Evolutionary conservation across 371 early-diverging fungal species (phyloP).

Genomic region (Funneliformis caledonium): DNA sequence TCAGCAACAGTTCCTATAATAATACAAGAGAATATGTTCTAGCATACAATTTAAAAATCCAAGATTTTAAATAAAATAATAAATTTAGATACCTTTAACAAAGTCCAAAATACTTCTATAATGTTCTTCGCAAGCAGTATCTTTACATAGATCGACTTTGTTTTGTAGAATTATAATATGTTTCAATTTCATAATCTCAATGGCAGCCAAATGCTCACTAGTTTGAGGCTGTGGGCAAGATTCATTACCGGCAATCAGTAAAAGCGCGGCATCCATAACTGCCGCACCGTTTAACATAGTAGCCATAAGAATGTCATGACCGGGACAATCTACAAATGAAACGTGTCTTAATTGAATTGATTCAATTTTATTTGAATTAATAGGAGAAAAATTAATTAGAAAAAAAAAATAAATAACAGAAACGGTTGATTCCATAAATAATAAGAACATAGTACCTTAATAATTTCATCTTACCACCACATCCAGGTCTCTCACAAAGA

Average conservation of each 20-base stretch:
- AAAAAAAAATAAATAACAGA: conserved; percentile 12
- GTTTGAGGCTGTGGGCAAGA: conserved; percentile 99
- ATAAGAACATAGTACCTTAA: conserved; percentile 54
- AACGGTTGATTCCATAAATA: neutral
- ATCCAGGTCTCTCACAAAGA: conserved; percentile 91
- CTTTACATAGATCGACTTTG: conserved; percentile 99
- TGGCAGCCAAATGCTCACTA: conserved; percentile 99
- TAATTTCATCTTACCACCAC: conserved; percentile 87
- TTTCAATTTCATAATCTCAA: conserved; percentile 99
- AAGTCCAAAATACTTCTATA: conserved; percentile 95
- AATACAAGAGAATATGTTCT: neutral
- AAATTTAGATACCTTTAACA: conserved; percentile 70
- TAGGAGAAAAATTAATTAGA: neutral
- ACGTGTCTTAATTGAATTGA: conserved; percentile 80
- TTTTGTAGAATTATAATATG: conserved; percentile 99
- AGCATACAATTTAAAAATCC: neutral
- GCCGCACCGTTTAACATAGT: conserved; percentile 99
- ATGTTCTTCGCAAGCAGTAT: conserved; percentile 94
- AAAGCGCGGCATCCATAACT: conserved; percentile 99
- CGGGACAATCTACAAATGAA: conserved; percentile 99
- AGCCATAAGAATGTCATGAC: conserved; percentile 99
- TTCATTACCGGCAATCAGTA: conserved; percentile 99
- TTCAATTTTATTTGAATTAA: conserved; percentile 30
- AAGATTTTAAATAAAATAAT: neutral
- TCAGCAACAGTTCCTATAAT: conserved; percentile 85